Base-by-base conservation (phyloP, 1,284 basidiomycete genomes). In the Rhodotorula mucilaginosa region DNA sequence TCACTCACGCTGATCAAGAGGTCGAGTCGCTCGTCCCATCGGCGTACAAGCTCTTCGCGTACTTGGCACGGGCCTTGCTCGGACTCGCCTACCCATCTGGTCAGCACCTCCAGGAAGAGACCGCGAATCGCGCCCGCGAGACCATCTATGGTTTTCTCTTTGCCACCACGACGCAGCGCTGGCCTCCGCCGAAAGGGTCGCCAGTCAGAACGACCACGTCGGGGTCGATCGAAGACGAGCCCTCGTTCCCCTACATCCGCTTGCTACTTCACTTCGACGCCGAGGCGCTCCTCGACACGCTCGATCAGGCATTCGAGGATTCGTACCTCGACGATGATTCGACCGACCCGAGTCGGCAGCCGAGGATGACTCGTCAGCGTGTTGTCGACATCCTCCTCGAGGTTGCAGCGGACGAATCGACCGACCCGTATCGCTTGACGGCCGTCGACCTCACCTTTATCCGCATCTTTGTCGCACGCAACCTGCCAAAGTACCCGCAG, bases 231-330 rank as follows among this genome's bases (percentile, higher is more conserved):
- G 81, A 82, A 63, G 79, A 56, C 26, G 54, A 29, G 26, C 12
- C 78, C 21, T 77, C 78, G 7, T 97, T 94, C 79, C 96, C 96
- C 2, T 97, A 97, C 78, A 87, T 91, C 26, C 88, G 90, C 15
- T 85, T 93, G 15, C 84, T 99, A 0, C 85, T 98, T 18, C 87
- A 86, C 10, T 96, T 97, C 78, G 95, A 99, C 80, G 87, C 96
- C 6, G 97, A 99, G 81, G 92, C 94, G 0, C 91, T 97, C 80
- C 87, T 99, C 18, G 93, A 99, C 79, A 89, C 91, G 1, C 84
- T 99, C 74, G 97, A 99, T 81, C 87, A 95, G 65, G 94, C 92
- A 0, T 96, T 98, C 76, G 97, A 99, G 81, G 93, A 97, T 78
- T 82, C 89, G 1, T 96, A 91, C 81, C 86, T 98, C 31, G 94